A percentile compares a stretch with the other conserved stretches of the same genome.
phyloP scores from a whole-genome alignment of 495 filamentous ascomycete species.

The Neurospora discreta region DNA sequence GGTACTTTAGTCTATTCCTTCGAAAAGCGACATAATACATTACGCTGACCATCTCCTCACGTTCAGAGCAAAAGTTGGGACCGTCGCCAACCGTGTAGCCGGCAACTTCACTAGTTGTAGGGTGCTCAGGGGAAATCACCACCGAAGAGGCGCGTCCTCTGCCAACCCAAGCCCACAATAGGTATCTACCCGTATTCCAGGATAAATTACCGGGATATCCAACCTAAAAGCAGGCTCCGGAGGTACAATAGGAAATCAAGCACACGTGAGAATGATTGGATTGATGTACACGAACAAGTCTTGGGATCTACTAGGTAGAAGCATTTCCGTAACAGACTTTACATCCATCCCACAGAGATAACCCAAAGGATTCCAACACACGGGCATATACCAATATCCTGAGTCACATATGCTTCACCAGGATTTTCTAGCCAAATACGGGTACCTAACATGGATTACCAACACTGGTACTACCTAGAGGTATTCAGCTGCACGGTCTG shows the following conservation, averaged over 20 bases:
- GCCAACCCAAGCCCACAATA: neutral
- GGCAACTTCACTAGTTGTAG: conserved; percentile 84
- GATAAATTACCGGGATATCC: neutral
- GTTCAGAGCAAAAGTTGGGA: conserved; percentile 60
- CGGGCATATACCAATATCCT: no score
- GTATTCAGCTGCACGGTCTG: no score
- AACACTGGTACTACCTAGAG: no score
- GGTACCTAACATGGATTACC: no score
- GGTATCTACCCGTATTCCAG: neutral
- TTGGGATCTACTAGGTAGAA: neutral
- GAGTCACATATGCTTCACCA: no score
- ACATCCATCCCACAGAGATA: neutral
- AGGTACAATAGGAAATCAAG: neutral
- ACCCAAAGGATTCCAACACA: neutral
- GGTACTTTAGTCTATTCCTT: neutral
- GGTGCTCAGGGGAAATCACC: conserved; percentile 60
- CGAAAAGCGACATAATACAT: neutral
- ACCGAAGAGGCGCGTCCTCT: conserved; percentile 36
- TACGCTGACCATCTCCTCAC: neutral
- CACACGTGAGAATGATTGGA: neutral
- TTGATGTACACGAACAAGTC: neutral
- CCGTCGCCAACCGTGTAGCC: conserved; percentile 76
- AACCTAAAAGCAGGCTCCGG: neutral
- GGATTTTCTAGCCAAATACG: no score
- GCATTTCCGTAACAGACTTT: neutral